These are phyloP conservation scores for Arxiozyma bovina DNA, from an alignment of 1,139 yeast species.

Conservation along the genomic window DNA sequence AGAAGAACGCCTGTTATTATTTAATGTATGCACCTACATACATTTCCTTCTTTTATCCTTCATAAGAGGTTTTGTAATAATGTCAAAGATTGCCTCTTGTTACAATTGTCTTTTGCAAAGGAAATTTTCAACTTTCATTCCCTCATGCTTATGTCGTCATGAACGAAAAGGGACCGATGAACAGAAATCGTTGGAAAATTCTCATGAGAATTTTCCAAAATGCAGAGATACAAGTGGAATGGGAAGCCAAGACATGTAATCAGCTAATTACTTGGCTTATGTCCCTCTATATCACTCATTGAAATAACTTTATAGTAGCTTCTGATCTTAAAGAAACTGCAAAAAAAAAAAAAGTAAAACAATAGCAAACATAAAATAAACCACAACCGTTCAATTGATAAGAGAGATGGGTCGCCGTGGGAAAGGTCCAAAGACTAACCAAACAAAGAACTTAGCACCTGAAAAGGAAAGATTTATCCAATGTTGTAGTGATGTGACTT, in stretches of 20 bases:
- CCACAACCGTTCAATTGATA: neutral
- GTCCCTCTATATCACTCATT: too few relatives aligned
- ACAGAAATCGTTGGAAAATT: neutral
- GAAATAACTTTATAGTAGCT: too few relatives aligned
- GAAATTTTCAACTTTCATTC: neutral
- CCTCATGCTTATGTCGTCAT: neutral
- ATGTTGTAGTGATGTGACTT: conserved; percentile 87
- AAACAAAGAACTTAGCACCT: conserved; percentile 54
- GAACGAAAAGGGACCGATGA: neutral
- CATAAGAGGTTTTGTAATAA: neutral
- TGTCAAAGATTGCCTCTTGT: neutral
- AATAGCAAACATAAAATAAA: neutral
- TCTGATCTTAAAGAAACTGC: neutral
- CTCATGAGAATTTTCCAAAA: neutral
- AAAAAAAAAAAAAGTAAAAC: neutral
- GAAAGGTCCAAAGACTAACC: conserved; percentile 34
- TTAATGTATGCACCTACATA: neutral
- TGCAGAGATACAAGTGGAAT: neutral
- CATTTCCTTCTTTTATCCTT: neutral
- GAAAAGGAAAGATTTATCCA: conserved; percentile 90
- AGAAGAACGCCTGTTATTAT: too few relatives aligned
- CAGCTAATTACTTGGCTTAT: neutral
- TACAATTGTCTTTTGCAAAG: too few relatives aligned
- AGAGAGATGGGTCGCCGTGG: conserved; percentile 30
- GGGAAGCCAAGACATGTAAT: neutral